Base-by-base conservation (phyloP, 179 eudicot species). In the Heliamphora pulchella region DNA sequence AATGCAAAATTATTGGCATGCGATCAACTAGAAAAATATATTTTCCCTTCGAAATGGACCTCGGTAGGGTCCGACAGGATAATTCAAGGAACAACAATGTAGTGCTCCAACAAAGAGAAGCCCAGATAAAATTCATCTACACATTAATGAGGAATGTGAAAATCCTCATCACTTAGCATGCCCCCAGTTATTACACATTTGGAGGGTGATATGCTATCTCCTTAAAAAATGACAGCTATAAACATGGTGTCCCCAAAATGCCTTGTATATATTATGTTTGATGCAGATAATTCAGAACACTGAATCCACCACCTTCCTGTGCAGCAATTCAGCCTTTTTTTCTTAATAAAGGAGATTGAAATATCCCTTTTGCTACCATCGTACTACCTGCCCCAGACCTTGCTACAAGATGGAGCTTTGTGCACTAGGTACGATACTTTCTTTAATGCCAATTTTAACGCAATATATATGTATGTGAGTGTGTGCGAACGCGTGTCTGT, bases 181-280 rank as follows among this genome's bases (percentile, higher is more conserved):
- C 17, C 54, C 74, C 74, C 54, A 51, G 61, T 51, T 13, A 22
- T 53, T 20, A 6, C 14, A 18, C 4, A 71, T 18, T 48, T 50
- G 57, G 58, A 8, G 5, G 50, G 43, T 20, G 43, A 50, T 72
- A 31, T 50, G n/a, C 58, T n/a, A 54, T 55, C 59, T 50, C 58
- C 59, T 50, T 51, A 51, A 72, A 47, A 13, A 7, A 9, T 46
- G 74, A 70, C 13, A 70, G 74, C 74, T 70, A 70, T 46, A 70
- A 17, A 6, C 74, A 70, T 17, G 39, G 22, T 17, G 55, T 41
- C 31, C 55, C 31, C 39, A 31, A 31, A 47, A 44, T 41, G 46
- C 54, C 5, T 3, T 69, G 46, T 9, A 47, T 18, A 5, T 46
- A 44, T 15, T 22, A 69, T 44, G 2, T 43, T 2, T 1, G 43